These are phyloP conservation scores for Coemansia sp. DNA, from an alignment of 192 early-diverging fungal species.

Conservation along the genomic window DNA sequence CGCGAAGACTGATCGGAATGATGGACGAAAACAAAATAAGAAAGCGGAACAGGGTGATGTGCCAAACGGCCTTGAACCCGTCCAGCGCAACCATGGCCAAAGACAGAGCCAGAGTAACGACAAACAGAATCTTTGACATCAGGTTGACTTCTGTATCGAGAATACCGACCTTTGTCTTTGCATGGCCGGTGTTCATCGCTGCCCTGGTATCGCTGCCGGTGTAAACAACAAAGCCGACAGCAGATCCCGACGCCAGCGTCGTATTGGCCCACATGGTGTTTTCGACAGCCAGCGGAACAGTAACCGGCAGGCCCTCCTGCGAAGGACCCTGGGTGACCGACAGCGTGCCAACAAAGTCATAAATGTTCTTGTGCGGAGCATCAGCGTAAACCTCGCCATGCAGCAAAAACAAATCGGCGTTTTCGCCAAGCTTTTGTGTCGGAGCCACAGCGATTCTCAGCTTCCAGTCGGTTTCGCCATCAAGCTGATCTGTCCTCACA, in stretches of 20 bases:
- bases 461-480: conserved; percentile 99
- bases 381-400: conserved; percentile 85
- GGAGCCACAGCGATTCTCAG: conserved; percentile 82
- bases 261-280: conserved; percentile 97
- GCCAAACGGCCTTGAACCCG: conserved; percentile 89
- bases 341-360: conserved; percentile 84
- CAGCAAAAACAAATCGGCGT: conserved; percentile 62
- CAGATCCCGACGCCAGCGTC: conserved; percentile 87
- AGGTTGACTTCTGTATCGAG: conserved; percentile 90
- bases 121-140: conserved; percentile 89
- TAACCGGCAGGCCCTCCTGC: conserved; percentile 3
- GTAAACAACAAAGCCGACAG: conserved; percentile 84
- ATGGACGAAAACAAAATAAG: conserved; percentile 94
- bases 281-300: conserved; percentile 77
- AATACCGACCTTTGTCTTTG: conserved; percentile 87
- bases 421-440: conserved; percentile 69
- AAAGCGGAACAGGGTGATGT: conserved; percentile 89
- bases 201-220: conserved; percentile 93
- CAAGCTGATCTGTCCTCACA: conserved; percentile 95
- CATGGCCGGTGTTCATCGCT: conserved; percentile 94
- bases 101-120: conserved; percentile 81
- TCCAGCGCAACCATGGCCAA: conserved; percentile 86
- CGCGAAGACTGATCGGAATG: conserved; percentile 92
- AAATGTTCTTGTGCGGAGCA: conserved; percentile 91
- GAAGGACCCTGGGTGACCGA: conserved; percentile 23